Base-by-base conservation (phyloP, 1,284 basidiomycete genomes). In the Athelia psychrophila region DNA sequence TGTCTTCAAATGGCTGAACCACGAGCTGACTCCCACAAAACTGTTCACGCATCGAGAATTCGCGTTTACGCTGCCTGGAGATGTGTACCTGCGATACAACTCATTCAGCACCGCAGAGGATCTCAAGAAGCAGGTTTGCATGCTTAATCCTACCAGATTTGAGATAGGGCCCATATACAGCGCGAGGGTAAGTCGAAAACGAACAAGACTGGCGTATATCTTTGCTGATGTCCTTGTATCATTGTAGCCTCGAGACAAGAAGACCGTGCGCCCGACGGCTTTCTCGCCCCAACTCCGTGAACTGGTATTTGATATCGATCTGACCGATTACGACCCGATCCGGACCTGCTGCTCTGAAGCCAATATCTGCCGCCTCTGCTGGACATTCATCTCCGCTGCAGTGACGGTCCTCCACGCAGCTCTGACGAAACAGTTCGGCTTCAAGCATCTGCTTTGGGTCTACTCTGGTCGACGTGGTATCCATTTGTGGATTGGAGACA, bases 281-380 rank as follows among this genome's bases (percentile, higher is more conserved):
- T 88, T 98, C 62, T 79, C 81, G 47, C 94, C 96, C 0, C 71
- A 85, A 23, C 81, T 85, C 54, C 89, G 97, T 56, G 96, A 99
- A 69, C 86, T 99, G 27, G 97, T 99, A 1, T 98, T 99, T 65
- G 97, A 99, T 84, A 98, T 99, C 66, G 96, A 99, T 71, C 98
- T 99, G 95, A 97, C 96, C 16, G 96, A 99, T 72, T 99, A 99
- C 73, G 97, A 99, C 69, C 80, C 88, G 53, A 85, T 99, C 62
- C 87, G 97, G 49, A 98, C 93, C 0, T 99, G 97, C 72, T 99
- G 97, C 71, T 86, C 86, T 2, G 92, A 87, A 51, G 93, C 95
- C 51, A 87, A 81, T 54, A 98, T 99, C 69, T 99, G 96, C 75
- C 81, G 79, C 57, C 82, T 88, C 38, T 99, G 97, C 73, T 99